Evolutionary conservation across 2,329 filamentous ascomycete genomes (phyloP), one percentile per base, ranked within the genome.

Genomic region (Colletotrichum liriopes): DNA sequence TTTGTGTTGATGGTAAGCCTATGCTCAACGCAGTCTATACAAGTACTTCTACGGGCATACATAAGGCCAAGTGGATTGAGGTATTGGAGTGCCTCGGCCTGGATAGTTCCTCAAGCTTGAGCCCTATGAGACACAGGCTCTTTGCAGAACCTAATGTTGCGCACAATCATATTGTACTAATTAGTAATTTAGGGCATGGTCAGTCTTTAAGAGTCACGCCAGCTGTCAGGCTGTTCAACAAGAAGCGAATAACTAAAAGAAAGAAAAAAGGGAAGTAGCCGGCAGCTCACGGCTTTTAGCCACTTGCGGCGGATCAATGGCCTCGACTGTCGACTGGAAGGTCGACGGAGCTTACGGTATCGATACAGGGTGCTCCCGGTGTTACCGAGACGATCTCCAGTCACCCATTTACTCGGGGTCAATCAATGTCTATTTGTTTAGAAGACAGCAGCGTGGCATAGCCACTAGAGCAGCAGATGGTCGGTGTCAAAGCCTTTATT

Each of bases 251-350:
- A 49, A 49, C 12, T 37, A 7, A 26, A 26, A 16, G 11, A 49
- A 26, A 6, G 5, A 14, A 26, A 4, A 26, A 6, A 12, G 12
- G 23, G 11, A 3, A 26, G 1, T 0, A 2, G 0, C 11, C 3
- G 35, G 35, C 11, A 37, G 35, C 23, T 14, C n/a, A 3, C 1
- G 5, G 47, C n/a, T 26, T 16, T 7, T 23, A 6, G 12, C 47
- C n/a, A 49, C 26, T 7, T 2, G 47, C 14, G 6, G n/a, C 23
- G 14, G 47, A 14, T 9, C 11, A 6, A 5, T 47, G n/a, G 12
- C 4, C 7, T 47, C 11, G 9, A 47, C 20, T 26, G n/a, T 47
- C 11, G 9, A 47, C 20, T 26, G n/a, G 8, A 8, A 11, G 8
- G 35, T 11, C 8, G 2, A 1, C 12, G 39, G 12, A 41, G 23